Evolutionary conservation across 2,329 filamentous ascomycete species (phyloP).

Genomic region (Pleoardoris graminearum): DNA sequence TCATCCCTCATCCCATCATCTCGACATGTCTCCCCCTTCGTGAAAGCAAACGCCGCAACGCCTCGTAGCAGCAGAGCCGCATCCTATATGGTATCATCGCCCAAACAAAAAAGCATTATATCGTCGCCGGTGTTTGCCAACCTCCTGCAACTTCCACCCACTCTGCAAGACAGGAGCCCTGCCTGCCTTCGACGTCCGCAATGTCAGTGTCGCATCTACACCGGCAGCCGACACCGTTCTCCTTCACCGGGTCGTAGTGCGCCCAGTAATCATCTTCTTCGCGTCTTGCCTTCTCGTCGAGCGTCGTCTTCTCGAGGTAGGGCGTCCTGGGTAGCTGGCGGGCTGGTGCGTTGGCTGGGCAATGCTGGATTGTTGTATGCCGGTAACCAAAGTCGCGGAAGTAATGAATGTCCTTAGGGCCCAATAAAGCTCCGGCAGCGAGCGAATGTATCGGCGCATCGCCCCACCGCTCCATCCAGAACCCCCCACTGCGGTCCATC

Average conservation of each 20-base stretch:
- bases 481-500: constrained; percentile 97
- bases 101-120: constrained; percentile 10
- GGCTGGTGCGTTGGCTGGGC: constrained; percentile 89
- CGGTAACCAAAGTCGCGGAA: constrained; percentile 99
- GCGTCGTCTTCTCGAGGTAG: constrained; percentile 78
- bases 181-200: constrained; percentile 95
- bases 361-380: constrained; percentile 98
- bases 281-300: constrained; percentile 77
- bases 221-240: constrained; percentile 95
- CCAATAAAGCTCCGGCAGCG: constrained; percentile 84
- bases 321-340: constrained; percentile 80
- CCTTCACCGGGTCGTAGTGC: constrained; percentile 79
- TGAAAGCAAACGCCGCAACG: constrained; percentile 1
- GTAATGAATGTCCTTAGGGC: constrained; percentile 87
- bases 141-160: constrained; percentile 98
- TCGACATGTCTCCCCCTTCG: neutral
- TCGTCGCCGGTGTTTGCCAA: constrained; percentile 66
- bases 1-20: constrained; percentile 8
- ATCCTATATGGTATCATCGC: constrained; percentile 6
- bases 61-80: constrained; percentile 9
- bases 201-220: constrained; percentile 98
- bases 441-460: constrained; percentile 98
- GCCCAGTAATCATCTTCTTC: constrained; percentile 99
- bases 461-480: constrained; percentile 99
- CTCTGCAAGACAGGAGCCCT: constrained; percentile 90